These are phyloP conservation scores for Eurotiales sp. DNA, from an alignment of 2,329 filamentous ascomycete genomes.

Conservation along the genomic window DNA sequence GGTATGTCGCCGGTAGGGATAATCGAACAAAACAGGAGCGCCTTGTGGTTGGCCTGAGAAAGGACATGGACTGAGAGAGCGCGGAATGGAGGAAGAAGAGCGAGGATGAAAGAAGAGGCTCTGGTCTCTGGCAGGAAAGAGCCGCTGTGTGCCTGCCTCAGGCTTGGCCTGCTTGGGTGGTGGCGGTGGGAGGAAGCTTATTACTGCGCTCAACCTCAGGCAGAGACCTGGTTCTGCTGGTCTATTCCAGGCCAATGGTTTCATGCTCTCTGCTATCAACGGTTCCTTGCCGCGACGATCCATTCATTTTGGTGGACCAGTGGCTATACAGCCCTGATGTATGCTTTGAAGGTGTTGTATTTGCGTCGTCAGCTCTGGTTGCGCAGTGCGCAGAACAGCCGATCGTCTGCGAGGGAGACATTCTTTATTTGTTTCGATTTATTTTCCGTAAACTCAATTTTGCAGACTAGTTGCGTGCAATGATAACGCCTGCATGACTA, in stretches of 20 bases:
- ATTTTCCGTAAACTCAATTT: background rate
- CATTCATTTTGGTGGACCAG: background rate
- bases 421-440: background rate
- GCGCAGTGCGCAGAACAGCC: background rate
- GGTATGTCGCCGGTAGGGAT: too few species aligned
- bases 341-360: background rate
- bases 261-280: background rate
- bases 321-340: background rate
- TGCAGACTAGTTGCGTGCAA: background rate
- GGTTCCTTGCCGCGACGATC: constrained; percentile 4
- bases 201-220: too few species aligned
- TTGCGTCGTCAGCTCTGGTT: background rate
- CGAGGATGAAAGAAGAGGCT: too few species aligned
- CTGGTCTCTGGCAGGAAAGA: background rate
- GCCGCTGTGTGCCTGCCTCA: background rate
- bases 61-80: too few species aligned
- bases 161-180: constrained; percentile 5
- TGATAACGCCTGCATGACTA: background rate
- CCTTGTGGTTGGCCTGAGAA: background rate
- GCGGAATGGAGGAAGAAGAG: too few species aligned
- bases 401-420: background rate
- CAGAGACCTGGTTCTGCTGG: too few species aligned
- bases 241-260: constrained; percentile 14
- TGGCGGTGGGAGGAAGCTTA: constrained; percentile 1
- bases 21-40: too few species aligned